Percentiles rank a stretch among this genome's conserved stretches.
Conservation (phyloP, 306 rosid species). For the Ceratonia siliqua region DNA sequence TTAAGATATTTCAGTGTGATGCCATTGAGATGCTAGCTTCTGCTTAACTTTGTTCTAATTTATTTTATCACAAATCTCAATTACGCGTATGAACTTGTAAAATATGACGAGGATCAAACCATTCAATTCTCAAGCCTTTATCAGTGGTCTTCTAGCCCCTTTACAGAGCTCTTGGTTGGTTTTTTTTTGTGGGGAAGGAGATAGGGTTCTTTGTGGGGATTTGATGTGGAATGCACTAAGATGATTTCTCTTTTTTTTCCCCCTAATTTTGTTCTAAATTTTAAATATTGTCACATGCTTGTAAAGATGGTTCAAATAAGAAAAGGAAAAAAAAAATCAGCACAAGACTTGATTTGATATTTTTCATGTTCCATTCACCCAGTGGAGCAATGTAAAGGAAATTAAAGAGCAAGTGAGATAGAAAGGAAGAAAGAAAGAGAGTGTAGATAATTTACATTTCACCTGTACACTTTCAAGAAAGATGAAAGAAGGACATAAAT, state of each 20-base stretch:
- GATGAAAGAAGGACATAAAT: not conserved
- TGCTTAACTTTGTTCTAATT: not conserved
- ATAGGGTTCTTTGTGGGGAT: conserved; percentile 23
- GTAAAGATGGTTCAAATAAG: not conserved
- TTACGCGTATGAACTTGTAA: not conserved
- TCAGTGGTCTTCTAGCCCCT: conserved; percentile 5
- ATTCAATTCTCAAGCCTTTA: not conserved
- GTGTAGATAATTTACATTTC: not conserved
- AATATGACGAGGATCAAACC: not conserved
- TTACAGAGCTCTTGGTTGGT: conserved; percentile 5
- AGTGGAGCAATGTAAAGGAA: not conserved
- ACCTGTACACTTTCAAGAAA: conserved; percentile 24
- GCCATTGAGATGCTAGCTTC: not conserved
- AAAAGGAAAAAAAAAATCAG: not conserved
- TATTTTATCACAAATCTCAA: not conserved
- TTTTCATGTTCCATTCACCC: conserved; percentile 23
- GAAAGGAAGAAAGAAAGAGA: not conserved
- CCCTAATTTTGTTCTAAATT: not conserved
- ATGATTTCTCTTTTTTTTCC: not conserved
- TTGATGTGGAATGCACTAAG: conserved; percentile 48
- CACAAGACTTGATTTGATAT: conserved; percentile 27
- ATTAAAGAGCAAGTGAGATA: not conserved
- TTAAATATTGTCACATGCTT: conserved; percentile 1
- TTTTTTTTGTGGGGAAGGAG: conserved; percentile 16
- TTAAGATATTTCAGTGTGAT: not conserved